Evolutionary conservation across 2,329 filamentous ascomycete genomes (phyloP), one percentile per base, ranked within the genome.

Genomic region (Calonectria honghensis): DNA sequence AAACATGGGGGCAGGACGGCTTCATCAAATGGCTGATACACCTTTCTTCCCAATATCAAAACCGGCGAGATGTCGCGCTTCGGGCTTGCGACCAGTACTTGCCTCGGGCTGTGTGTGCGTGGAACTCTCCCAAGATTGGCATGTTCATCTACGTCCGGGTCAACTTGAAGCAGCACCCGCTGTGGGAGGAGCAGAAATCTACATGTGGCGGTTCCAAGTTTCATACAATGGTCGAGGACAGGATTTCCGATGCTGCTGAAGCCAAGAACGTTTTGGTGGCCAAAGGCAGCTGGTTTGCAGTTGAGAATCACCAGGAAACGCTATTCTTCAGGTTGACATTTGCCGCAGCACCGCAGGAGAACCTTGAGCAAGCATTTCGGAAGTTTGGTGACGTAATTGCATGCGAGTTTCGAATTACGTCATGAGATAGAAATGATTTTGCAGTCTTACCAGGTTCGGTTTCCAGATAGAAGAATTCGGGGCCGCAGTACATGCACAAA

Each of bases 131-230:
- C 14, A 37, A 41, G 11, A 35, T 41, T 10, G 57, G 57, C 57
- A 63, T 63, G 57, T 63, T 63, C 57, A 63, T 63, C n/a, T 63
- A 27, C 57, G n/a, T 41, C 24, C 57, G 24, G 6, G 24, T 63
- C 4, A 14, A 63, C 16, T 27, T 63, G 57, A 29, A 41, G 24
- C 57, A 41, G 7, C 57, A 63, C 9, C 57, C 57, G 11, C 37
- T 31, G 14, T 63, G 57, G 57, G 37, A 24, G 9, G 7, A 6
- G n/a, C 24, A 31, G 4, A 37, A 20, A 29, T 27, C 13, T 7
- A 10, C 9, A 16, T 2, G 24, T 3, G 24, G 6, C 13, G 57
- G 37, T 2, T 29, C n/a, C 10, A 7, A 29, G 18, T 41, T 63
- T 20, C n/a, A 39, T 5, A 24, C 16, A 29, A 10, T 20, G 7